Base-by-base conservation (phyloP, 176 grass and related monocot genomes). In the Musa schizocarpa region DNA sequence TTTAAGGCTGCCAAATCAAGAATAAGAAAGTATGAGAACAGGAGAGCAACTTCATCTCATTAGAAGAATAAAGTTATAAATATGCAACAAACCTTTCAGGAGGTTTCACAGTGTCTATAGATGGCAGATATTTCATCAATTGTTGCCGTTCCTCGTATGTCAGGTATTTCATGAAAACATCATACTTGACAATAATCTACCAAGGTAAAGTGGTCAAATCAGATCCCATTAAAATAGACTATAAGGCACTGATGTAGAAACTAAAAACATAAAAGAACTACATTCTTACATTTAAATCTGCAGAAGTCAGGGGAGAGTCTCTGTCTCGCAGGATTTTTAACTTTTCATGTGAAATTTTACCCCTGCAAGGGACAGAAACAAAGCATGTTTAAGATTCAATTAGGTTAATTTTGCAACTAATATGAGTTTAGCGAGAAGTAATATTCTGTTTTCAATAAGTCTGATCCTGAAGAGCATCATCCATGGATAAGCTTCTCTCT, bases 81-180 rank as follows among this genome's bases (percentile, higher is more conserved):
- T 74, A 24, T 14, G 52, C 59, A 73, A 73, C 13, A 69, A 61
- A 92, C 89, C 81, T 83, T 75, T 81, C 54, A 76, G 86, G 86
- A 84, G 71, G 67, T 51, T 74, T 61, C 54, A 67, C 49, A 68
- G 73, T 70, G 70, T 89, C 90, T 25, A 79, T 22, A 85, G 86
- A 23, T 86, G 90, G 84, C 68, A 92, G 90, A 83, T 86, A 77
- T 81, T 92, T 87, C 50, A 75, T 61, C 73, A 92, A 81, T 55
- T 80, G 76, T 65, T 76, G 59, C 69, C 87, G 90, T 16, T 92
- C 90, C 65, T 92, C 81, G 71, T 89, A 58, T 52, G 83, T 85
- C 75, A 92, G 61, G 76, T 55, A 83, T 80, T 83, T 85, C 72
- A 79, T 59, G 65, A 92, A 89, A 65, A 27, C 81, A 58, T 84